Conservation (phyloP, 2,329 filamentous ascomycete species). For the Camillea tinctor region DNA sequence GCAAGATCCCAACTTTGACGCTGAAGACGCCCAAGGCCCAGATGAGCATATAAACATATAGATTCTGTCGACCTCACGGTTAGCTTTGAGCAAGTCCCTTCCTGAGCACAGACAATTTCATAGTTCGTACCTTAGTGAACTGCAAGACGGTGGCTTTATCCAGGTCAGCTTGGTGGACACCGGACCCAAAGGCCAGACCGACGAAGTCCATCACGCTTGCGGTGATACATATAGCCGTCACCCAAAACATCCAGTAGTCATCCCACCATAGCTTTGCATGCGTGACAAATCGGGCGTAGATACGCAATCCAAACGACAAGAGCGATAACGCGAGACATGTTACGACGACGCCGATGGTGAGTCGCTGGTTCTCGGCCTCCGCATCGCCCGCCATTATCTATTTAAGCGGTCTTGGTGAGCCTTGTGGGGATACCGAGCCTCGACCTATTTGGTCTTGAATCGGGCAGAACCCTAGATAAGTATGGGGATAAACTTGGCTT, state of each 20-base stretch:
- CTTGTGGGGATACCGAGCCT: not conserved
- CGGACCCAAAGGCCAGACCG: slow-evolving; percentile 23
- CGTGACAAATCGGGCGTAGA: slow-evolving; percentile 24
- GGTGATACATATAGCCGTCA: slow-evolving; percentile 27
- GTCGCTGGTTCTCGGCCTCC: slow-evolving; percentile 23
- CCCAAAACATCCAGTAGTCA: slow-evolving; percentile 30
- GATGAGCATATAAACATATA: slow-evolving; percentile 29
- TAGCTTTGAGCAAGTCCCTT: not conserved
- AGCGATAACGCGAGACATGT: slow-evolving; percentile 25
- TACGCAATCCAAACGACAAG: slow-evolving; percentile 26
- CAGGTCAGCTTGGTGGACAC: slow-evolving; percentile 23
- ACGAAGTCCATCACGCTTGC: slow-evolving; percentile 25
- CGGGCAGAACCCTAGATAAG: not conserved
- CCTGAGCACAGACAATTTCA: not conserved
- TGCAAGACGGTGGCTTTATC: slow-evolving; percentile 13
- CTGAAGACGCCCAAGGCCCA: slow-evolving; percentile 28
- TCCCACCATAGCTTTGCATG: slow-evolving; percentile 29
- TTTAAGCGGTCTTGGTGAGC: not conserved
- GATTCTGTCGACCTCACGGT: slow-evolving; percentile 13
- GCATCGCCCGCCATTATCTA: slow-evolving; percentile 15
- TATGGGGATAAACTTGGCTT: not conserved
- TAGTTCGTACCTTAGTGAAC: slow-evolving; percentile 26
- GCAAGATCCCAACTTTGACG: slow-evolving; percentile 30
- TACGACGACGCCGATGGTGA: slow-evolving; percentile 29
- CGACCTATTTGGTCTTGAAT: not conserved